Evolutionary conservation across 73 alveolate genomes (phyloP), one percentile per base, ranked within the genome.

Genomic region (Paramecium pentaurelia): DNA sequence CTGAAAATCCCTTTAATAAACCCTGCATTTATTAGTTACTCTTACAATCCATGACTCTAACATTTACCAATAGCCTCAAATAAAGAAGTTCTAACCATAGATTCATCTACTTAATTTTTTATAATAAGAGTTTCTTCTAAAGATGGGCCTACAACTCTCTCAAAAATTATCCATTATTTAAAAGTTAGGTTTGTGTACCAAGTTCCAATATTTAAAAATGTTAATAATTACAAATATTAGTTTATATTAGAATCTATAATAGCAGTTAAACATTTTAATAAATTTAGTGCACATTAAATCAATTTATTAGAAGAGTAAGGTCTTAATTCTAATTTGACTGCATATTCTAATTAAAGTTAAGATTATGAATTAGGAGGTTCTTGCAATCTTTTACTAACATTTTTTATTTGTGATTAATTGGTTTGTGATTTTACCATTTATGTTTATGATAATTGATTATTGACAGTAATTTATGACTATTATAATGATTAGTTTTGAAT

Each of bases 11-110:
- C 91, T 47, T 80, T 80, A 40, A 80, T 80, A 27, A 45, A 80
- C 20, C 91, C 91, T 27, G 77, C 47, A 27, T 80, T 45, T 18
- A 80, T 80, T 60, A 80, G 10, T 80, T 80, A 28, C 34, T 80
- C 91, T 80, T 80, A 45, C 12, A 80, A 36, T 9, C 75, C 71
- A 11, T 80, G 58, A 80, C 36, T 45, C 49, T 80, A 80, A 22
- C 91, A 80, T 44, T 80, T 80, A 2, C 64, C 91, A 2, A 80
- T 80, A 18, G 91, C 91, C 58, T 80, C 91, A 80, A 80, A 80
- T 25, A 80, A 36, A 6, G 91, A 32, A 6, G 91, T 80, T 11
- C 91, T 40, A 5, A 80, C 91, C 91, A 80, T 80, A 36, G 91
- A 80, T 45, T 80, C 91, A 80, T 80, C 91, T 8, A 80, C 91